These are phyloP conservation scores for Wickerhamomyces alni DNA, from an alignment of 805 yeast genomes.

Conservation along the genomic window DNA sequence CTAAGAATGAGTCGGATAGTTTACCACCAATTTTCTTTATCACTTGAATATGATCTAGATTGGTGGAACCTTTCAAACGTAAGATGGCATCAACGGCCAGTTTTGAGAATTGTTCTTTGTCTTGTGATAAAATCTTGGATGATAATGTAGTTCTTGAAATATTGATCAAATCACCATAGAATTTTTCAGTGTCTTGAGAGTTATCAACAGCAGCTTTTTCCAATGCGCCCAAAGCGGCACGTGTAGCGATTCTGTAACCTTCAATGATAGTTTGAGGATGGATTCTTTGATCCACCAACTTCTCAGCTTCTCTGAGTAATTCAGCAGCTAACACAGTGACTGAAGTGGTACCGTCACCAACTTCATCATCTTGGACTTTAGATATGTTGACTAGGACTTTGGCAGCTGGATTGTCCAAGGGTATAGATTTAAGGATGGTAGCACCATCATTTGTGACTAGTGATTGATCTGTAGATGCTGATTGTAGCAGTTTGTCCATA, in stretches of 20 bases:
- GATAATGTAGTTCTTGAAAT: slow-evolving; percentile 93
- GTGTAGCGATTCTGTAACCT: slow-evolving; percentile 86
- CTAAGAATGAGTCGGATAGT: slow-evolving; percentile 84
- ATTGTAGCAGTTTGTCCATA: slow-evolving; percentile 91
- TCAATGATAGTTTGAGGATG: slow-evolving; percentile 98
- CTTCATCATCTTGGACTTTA: slow-evolving; percentile 95
- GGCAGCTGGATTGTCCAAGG: slow-evolving; percentile 96
- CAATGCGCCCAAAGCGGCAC: slow-evolving; percentile 79
- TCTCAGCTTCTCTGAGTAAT: slow-evolving; percentile 89
- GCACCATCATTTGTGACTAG: slow-evolving; percentile 98
- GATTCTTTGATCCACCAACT: slow-evolving; percentile 82
- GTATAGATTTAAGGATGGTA: slow-evolving; percentile 88
- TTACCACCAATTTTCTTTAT: slow-evolving; percentile 93
- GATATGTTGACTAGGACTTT: slow-evolving; percentile 91
- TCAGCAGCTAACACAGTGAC: slow-evolving; percentile 91
- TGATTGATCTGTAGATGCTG: slow-evolving; percentile 72
- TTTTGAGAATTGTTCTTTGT: slow-evolving; percentile 81
- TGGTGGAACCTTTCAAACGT: slow-evolving; percentile 82
- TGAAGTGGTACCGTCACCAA: slow-evolving; percentile 97
- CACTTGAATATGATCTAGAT: slow-evolving; percentile 89
- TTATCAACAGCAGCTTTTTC: slow-evolving; percentile 72
- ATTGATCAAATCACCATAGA: slow-evolving; percentile 68
- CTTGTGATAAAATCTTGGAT: slow-evolving; percentile 91
- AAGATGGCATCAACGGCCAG: slow-evolving; percentile 93
- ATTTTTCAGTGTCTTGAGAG: slow-evolving; percentile 64